Evolutionary conservation across 352 stramenopile genomes (phyloP).

Genomic region (Phytophthora colocasiae): DNA sequence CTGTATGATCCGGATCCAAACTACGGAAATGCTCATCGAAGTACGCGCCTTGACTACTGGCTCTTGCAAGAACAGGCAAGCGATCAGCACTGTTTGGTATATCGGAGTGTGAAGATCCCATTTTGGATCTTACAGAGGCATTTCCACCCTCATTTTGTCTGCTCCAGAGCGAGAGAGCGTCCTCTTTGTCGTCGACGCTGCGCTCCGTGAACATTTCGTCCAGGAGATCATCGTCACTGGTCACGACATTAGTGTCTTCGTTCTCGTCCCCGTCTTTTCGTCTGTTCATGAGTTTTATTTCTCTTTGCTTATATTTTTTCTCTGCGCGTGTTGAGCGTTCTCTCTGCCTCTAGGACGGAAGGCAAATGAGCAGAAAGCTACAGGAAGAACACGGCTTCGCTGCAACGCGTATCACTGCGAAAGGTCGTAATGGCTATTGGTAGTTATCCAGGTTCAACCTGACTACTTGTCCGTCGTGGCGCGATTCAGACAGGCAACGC

Average conservation of each 20-base stretch:
- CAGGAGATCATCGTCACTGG: constrained; percentile 23
- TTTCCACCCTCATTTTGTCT: background rate
- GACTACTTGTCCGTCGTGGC: constrained; percentile 16
- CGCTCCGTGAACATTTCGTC: constrained; percentile 40
- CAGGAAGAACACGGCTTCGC: background rate
- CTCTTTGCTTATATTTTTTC: background rate
- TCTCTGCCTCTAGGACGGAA: constrained; percentile 24
- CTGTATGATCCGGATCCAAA: constrained; percentile 28
- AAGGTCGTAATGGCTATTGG: constrained; percentile 18
- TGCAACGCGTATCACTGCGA: constrained; percentile 19
- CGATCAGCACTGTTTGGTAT: background rate
- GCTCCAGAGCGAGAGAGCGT: constrained; percentile 18
- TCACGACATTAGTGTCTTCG: constrained; percentile 12
- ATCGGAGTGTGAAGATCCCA: too few relatives aligned
- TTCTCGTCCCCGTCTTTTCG: constrained; percentile 24
- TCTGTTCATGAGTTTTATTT: constrained; percentile 13
- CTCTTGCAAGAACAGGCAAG: constrained; percentile 19
- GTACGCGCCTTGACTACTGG: constrained; percentile 22
- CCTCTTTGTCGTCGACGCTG: constrained; percentile 19
- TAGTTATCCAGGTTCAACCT: constrained; percentile 13
- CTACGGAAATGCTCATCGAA: constrained; percentile 25
- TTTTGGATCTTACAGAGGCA: background rate
- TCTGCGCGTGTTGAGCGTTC: background rate
- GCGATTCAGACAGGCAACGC: background rate
- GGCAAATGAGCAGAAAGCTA: constrained; percentile 12